Conservation (phyloP, 495 filamentous ascomycete genomes). For the Neurospora sp. region DNA sequence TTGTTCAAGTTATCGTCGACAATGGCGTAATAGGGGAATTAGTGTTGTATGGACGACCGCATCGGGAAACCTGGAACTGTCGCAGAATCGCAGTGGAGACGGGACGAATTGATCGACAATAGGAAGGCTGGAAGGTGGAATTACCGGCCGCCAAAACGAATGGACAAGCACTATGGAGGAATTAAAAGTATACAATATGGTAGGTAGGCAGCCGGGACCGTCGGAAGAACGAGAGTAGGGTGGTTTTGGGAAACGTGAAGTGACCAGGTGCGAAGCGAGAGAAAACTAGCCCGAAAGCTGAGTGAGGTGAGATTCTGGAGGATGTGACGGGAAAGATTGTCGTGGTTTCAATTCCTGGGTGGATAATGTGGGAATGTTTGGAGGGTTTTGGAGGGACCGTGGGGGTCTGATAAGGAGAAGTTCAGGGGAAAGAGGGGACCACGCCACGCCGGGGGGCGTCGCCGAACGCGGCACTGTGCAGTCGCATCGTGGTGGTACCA, state of each 20-base stretch:
- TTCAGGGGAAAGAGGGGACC: neutral
- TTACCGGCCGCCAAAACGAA: neutral
- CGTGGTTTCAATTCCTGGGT: neutral
- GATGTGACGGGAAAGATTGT: neutral
- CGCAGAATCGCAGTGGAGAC: neutral
- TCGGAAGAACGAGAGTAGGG: constrained; percentile 13
- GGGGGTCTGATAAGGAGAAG: neutral
- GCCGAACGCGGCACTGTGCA: neutral
- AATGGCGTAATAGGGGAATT: neutral
- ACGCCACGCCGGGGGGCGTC: neutral
- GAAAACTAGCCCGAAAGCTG: constrained; percentile 19
- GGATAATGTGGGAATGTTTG: neutral
- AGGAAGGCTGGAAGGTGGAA: neutral
- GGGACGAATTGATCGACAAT: neutral
- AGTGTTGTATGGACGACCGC: neutral
- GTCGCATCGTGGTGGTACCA: neutral
- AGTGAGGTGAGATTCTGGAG: constrained; percentile 8
- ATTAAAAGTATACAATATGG: neutral
- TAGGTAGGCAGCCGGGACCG: neutral
- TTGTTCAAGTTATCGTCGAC: neutral
- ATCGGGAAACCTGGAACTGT: neutral
- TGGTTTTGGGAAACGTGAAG: neutral
- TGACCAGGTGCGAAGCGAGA: constrained; percentile 13
- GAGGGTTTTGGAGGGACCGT: neutral
- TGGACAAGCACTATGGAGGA: neutral